Evolutionary conservation across 2,329 filamentous ascomycete species (phyloP).

Genomic region (Aureobasidium vineae): DNA sequence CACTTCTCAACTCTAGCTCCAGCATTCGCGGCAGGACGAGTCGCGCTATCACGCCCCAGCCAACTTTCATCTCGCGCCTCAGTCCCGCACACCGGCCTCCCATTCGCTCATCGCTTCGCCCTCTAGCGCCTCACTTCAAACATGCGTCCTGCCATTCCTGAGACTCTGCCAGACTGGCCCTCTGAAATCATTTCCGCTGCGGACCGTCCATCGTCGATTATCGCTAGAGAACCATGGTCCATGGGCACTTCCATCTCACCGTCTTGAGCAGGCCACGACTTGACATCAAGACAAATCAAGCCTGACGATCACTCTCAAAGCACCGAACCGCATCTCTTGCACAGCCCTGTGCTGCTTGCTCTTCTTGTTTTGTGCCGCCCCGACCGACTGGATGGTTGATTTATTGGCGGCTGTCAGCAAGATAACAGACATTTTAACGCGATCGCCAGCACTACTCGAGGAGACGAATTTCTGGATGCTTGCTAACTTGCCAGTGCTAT

Average conservation of each 20-base stretch:
- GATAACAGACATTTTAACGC: constrained; percentile 9
- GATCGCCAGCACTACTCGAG: constrained; percentile 11
- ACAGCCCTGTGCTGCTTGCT: constrained; percentile 20
- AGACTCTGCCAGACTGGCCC: not conserved
- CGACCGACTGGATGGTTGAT: constrained; percentile 16
- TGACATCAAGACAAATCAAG: constrained; percentile 8
- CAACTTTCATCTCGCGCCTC: constrained; percentile 26
- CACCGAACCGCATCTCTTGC: constrained; percentile 10
- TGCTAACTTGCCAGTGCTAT: constrained; percentile 19
- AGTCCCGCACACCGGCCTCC: constrained; percentile 4
- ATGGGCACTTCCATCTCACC: not conserved
- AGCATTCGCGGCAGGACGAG: constrained; percentile 23
- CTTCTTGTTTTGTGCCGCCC: constrained; percentile 2
- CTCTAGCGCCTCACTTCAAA: constrained; percentile 18
- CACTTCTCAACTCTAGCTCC: not conserved
- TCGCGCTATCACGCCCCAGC: constrained; percentile 26
- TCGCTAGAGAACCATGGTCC: constrained; percentile 13
- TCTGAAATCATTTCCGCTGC: constrained; percentile 12
- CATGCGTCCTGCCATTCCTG: constrained; percentile 24
- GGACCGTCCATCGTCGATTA: constrained; percentile 19
- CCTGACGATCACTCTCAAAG: constrained; percentile 4
- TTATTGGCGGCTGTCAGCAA: constrained; percentile 2
- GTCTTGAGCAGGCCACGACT: not conserved
- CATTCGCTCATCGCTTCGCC: constrained; percentile 11
- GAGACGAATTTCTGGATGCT: constrained; percentile 3